Evolutionary conservation across 441 rosid species (phyloP), one percentile per base, ranked within the genome.

Genomic region (Eutrema salsugineum): DNA sequence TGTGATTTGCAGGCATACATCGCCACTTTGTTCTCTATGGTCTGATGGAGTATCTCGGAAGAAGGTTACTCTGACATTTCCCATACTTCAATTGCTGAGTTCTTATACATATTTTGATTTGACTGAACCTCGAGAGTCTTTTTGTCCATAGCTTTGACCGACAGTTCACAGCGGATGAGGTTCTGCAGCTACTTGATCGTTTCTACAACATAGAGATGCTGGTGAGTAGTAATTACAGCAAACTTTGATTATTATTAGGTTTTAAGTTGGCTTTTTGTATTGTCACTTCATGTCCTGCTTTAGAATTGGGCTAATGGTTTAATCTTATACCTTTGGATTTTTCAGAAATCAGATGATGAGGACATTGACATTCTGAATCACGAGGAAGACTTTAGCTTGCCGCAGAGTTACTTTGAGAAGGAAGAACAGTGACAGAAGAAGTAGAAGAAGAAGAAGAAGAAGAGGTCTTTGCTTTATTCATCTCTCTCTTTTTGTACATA

Each of bases 131-230:
- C 50, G 5, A 58, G 15, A 12, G 17, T n/a, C n/a, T 60, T 61
- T 60, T 54, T 70, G 17, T 11, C 76, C 24, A 22, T 89, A 93
- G 98, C 79, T 91, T 93, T 70, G 95, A 89, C 66, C 83, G 96
- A 8, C 79, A 85, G 66, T 95, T 95, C 81, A 82, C 99, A 55
- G 83, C 97, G 0, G 90, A 93, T 48, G 97, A 95, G 83, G 98
- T 95, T 83, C 73, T 89, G 75, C 97, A 88, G 82, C 79, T 95
- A 84, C 79, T 95, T 65, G 93, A 89, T 55, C 93, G 96, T 54
- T 95, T 95, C 85, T 95, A 90, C 81, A 92, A 91, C 86, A 70
- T 95, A 10, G 99, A 92, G 19, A 81, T 95, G 94, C 93, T 91
- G 96, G 99, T 95, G 85, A 11, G 54, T 71, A 17, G 35, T 50